These are phyloP conservation scores for Lumnitzera racemosa DNA, from an alignment of 345 rosid genomes.

Conservation along the genomic window DNA sequence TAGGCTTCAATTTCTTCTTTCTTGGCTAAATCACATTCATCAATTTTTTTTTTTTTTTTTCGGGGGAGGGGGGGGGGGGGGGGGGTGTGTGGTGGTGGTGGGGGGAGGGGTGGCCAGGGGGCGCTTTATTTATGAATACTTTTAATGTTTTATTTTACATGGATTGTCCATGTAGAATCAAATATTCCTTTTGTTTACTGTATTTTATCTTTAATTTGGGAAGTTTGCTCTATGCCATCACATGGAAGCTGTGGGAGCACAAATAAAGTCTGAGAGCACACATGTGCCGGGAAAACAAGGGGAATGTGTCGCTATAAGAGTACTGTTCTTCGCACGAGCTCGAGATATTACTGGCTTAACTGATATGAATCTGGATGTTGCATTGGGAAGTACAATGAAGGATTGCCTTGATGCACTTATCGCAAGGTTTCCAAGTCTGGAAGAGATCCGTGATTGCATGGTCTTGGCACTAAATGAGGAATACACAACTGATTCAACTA, in stretches of 20 bases:
- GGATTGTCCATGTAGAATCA: neutral
- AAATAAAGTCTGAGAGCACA: slow-evolving; percentile 6
- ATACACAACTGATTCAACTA: slow-evolving; percentile 37
- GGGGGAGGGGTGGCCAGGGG: neutral
- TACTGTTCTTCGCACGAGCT: slow-evolving; percentile 79
- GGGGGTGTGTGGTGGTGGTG: too few relatives aligned
- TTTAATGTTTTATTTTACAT: neutral
- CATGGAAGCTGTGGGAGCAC: slow-evolving; percentile 20
- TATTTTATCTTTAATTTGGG: neutral
- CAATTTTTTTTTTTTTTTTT: too few relatives aligned
- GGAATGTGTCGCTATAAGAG: slow-evolving; percentile 44
- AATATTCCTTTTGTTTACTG: neutral
- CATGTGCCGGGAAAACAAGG: slow-evolving; percentile 9
- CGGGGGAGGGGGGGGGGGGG: too few relatives aligned
- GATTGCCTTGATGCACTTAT: slow-evolving; percentile 62
- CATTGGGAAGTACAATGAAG: slow-evolving; percentile 53
- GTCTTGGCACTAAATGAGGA: slow-evolving; percentile 56
- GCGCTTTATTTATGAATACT: neutral
- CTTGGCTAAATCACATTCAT: too few relatives aligned
- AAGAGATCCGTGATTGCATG: slow-evolving; percentile 59
- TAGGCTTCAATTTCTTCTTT: too few relatives aligned
- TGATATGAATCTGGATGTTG: slow-evolving; percentile 43
- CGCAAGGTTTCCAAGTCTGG: slow-evolving; percentile 50
- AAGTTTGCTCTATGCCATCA: neutral
- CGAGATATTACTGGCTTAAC: slow-evolving; percentile 66